Conservation (phyloP, 139 green algal genomes). For the Pycnococcus provasolii region DNA sequence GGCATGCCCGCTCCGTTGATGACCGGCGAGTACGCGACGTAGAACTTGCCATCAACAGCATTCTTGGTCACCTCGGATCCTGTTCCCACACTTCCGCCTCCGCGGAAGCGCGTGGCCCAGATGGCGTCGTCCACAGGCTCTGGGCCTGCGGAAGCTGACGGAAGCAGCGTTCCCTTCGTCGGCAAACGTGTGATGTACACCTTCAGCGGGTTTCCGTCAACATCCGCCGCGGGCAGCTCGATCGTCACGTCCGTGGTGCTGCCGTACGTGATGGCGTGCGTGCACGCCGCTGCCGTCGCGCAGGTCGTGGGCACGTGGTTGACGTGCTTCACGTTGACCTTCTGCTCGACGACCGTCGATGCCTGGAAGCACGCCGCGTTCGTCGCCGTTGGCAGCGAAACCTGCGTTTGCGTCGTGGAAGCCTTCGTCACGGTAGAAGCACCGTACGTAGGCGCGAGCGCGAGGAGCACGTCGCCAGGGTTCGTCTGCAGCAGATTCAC, state of each 20-base stretch:
- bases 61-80: background rate
- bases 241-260: conserved; percentile 4
- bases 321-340: conserved; percentile 5
- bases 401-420: background rate
- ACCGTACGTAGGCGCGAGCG: background rate
- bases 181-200: conserved; percentile 11
- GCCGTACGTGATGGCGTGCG: conserved; percentile 3
- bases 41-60: background rate
- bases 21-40: background rate
- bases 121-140: background rate
- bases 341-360: background rate
- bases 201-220: conserved; percentile 6
- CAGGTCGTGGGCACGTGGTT: conserved; percentile 15
- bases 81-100: background rate
- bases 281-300: conserved; percentile 3
- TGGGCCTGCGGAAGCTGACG: background rate
- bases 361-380: conserved; percentile 9
- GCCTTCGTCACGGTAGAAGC: background rate
- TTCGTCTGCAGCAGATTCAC: conserved; percentile 1
- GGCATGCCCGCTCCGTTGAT: conserved; percentile 11
- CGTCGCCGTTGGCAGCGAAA: background rate
- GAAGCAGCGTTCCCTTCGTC: conserved; percentile 8
- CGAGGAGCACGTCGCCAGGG: conserved; percentile 5
- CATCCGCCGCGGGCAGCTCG: conserved; percentile 5
- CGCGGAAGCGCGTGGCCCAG: background rate